phyloP scores from a whole-genome alignment of 305 asterid species.

The Plantago coronopus region DNA sequence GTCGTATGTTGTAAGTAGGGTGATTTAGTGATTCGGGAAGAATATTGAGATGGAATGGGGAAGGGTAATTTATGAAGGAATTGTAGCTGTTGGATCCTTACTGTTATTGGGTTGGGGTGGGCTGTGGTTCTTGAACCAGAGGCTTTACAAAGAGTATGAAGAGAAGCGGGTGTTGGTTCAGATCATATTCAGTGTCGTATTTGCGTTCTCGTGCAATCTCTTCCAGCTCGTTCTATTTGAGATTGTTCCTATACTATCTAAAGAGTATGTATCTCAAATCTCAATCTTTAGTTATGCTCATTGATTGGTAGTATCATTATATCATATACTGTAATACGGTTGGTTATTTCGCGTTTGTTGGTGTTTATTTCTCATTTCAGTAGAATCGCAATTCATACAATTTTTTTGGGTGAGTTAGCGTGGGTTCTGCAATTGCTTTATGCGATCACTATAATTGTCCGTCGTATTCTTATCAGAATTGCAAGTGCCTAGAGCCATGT shows the following conservation, averaged over 20 bases:
- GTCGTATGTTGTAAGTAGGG: too few species aligned
- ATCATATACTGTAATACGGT: too few species aligned
- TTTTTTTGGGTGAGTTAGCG: too few species aligned
- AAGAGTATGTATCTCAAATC: slow-evolving; percentile 40
- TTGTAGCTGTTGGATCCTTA: slow-evolving; percentile 72
- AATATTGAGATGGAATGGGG: slow-evolving; percentile 73
- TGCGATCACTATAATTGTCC: too few species aligned
- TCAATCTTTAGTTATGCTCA: neutral
- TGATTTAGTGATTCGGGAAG: neutral
- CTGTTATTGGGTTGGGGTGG: slow-evolving; percentile 86
- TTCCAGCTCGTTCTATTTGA: slow-evolving; percentile 94
- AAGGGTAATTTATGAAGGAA: slow-evolving; percentile 58
- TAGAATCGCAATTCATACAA: too few species aligned
- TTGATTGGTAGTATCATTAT: neutral
- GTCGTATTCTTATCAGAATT: too few species aligned
- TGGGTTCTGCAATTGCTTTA: too few species aligned
- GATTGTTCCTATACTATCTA: slow-evolving; percentile 83
- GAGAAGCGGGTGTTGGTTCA: slow-evolving; percentile 93
- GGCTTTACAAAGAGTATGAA: slow-evolving; percentile 94
- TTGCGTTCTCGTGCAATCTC: slow-evolving; percentile 92
- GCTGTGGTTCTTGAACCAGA: slow-evolving; percentile 83
- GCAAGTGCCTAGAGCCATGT: neutral
- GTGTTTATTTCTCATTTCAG: neutral
- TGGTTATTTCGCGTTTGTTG: neutral
- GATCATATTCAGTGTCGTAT: slow-evolving; percentile 94